Evolutionary conservation across 2,329 filamentous ascomycete genomes (phyloP).

Genomic region (Colletotrichum lentis): DNA sequence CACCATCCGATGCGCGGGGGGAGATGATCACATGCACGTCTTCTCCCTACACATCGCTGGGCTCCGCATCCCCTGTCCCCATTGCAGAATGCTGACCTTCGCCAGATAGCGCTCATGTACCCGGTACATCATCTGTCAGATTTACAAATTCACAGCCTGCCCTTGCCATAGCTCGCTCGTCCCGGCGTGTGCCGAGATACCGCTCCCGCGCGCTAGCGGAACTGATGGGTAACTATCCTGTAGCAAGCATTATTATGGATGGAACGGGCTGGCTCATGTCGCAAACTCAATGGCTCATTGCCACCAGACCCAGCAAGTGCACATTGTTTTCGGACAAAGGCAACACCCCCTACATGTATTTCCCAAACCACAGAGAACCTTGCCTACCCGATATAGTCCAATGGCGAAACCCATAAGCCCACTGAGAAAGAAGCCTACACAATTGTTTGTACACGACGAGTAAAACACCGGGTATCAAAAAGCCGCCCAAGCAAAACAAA

Average conservation of each 20-base stretch:
- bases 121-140: conserved; percentile 19
- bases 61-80: conserved; percentile 5
- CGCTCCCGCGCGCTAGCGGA: conserved; percentile 22
- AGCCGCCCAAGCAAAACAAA: conserved; percentile 17
- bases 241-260: neutral
- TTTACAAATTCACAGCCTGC: neutral
- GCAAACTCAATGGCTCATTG: neutral
- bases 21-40: conserved; percentile 27
- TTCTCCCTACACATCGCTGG: neutral
- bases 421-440: neutral
- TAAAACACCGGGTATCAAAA: conserved; percentile 22
- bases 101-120: conserved; percentile 28
- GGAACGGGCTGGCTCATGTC: conserved; percentile 1
- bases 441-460: neutral
- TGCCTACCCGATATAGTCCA: neutral
- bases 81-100: conserved; percentile 15
- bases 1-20: neutral
- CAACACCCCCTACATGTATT: neutral
- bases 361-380: neutral
- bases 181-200: conserved; percentile 20
- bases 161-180: conserved; percentile 23
- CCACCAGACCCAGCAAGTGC: neutral
- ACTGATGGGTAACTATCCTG: neutral
- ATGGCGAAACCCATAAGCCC: neutral
- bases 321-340: neutral